Conservation (phyloP, 1,139 yeast genomes). For the Hemisphaericaspora xylofermentans region DNA sequence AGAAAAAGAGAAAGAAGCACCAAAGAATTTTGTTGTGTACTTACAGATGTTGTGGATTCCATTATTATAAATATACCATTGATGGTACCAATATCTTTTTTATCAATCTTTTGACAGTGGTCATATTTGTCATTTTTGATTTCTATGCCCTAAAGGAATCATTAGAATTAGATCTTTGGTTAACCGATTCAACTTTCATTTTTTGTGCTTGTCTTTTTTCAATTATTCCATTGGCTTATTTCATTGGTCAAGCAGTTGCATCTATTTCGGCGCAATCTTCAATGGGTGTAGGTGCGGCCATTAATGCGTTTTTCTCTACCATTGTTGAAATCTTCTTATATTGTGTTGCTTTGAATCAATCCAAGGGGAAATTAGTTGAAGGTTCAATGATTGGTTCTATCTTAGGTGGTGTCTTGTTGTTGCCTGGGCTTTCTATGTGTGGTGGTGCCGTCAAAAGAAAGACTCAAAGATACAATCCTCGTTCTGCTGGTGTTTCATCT, state of each 20-base stretch:
- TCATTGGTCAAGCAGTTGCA: slow-evolving; percentile 98
- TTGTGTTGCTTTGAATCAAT: slow-evolving; percentile 84
- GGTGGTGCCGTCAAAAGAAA: slow-evolving; percentile 91
- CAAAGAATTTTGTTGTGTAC: slow-evolving; percentile 69
- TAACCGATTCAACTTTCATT: slow-evolving; percentile 62
- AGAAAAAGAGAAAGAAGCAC: slow-evolving; percentile 26
- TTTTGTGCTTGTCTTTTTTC: slow-evolving; percentile 79
- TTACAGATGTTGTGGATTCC: slow-evolving; percentile 86
- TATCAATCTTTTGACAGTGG: slow-evolving; percentile 78
- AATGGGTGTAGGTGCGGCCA: slow-evolving; percentile 99
- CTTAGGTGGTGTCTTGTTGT: slow-evolving; percentile 82
- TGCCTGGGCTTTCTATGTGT: slow-evolving; percentile 96
- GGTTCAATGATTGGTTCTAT: slow-evolving; percentile 97
- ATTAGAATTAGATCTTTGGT: slow-evolving; percentile 45
- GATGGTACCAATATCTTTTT: slow-evolving; percentile 95
- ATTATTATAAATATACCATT: slow-evolving; percentile 91
- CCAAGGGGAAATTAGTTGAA: slow-evolving; percentile 87
- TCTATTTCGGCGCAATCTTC: slow-evolving; percentile 97
- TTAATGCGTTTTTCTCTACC: slow-evolving; percentile 96
- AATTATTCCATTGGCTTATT: slow-evolving; percentile 90
- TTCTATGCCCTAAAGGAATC: slow-evolving; percentile 61
- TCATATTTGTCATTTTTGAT: slow-evolving; percentile 79
- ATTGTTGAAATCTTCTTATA: slow-evolving; percentile 90
- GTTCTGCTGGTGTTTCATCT: slow-evolving; percentile 95
- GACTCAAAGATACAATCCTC: slow-evolving; percentile 93